Percentiles rank a stretch among this genome's conserved stretches.
These are phyloP conservation scores for Pseudogymnoascus sp. DNA, from an alignment of 2,329 filamentous ascomycete species.

Conservation along the genomic window DNA sequence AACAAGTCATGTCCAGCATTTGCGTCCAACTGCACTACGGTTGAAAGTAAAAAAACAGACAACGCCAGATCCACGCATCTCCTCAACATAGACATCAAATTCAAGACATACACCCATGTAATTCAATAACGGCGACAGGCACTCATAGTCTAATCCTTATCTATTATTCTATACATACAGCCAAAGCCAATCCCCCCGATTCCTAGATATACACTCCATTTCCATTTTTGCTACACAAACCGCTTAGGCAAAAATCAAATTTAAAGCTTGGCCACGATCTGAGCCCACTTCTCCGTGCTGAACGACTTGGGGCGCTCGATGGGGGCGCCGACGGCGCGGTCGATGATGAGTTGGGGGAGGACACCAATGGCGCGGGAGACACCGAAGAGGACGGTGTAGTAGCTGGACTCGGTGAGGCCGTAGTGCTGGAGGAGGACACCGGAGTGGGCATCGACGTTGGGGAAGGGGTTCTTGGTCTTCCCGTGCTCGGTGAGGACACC, in stretches of 20 bases:
- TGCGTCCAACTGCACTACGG: no score
- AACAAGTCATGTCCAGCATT: neutral
- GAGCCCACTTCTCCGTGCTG: constrained; percentile 93
- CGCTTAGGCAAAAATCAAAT: constrained; percentile 16
- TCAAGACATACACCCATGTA: constrained; percentile 15
- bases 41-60: neutral
- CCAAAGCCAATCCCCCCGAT: constrained; percentile 23
- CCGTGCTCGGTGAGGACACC: constrained; percentile 97
- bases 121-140: constrained; percentile 16
- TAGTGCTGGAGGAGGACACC: constrained; percentile 99
- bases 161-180: constrained; percentile 28
- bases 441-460: constrained; percentile 98
- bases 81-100: neutral
- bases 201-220: constrained; percentile 22
- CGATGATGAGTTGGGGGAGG: constrained; percentile 98
- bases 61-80: neutral
- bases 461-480: constrained; percentile 99
- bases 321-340: constrained; percentile 91
- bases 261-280: constrained; percentile 91
- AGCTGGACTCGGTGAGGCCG: constrained; percentile 96
- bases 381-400: constrained; percentile 99
- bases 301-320: constrained; percentile 99
- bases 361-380: constrained; percentile 97
- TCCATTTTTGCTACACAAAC: constrained; percentile 21
- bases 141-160: constrained; percentile 24